Evolutionary conservation across 1,284 basidiomycete species (phyloP).

Genomic region (Volvariella volvacea): DNA sequence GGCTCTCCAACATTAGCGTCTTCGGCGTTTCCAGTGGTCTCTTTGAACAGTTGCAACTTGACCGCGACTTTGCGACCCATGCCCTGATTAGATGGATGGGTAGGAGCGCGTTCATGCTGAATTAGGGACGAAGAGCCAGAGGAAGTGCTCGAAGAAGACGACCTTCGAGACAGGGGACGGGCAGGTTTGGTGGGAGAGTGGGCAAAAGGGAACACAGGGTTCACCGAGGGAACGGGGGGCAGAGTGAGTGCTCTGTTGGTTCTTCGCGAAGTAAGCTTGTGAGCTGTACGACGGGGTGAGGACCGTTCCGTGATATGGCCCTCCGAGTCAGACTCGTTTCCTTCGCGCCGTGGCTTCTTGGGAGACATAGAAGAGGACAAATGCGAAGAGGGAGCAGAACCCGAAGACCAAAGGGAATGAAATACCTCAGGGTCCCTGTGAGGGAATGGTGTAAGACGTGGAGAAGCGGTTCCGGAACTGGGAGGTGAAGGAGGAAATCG

Average conservation of each 20-base stretch:
- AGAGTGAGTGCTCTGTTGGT: conserved; percentile 33
- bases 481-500: conserved; percentile 38
- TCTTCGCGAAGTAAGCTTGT: conserved; percentile 19
- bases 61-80: conserved; percentile 77
- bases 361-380: conserved; percentile 17
- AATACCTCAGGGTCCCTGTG: conserved; percentile 19
- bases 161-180: conserved; percentile 32
- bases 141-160: conserved; percentile 39
- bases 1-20: conserved; percentile 24
- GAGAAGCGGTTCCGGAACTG: conserved; percentile 34
- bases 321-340: conserved; percentile 28
- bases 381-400: conserved; percentile 17
- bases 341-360: conserved; percentile 2
- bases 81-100: conserved; percentile 19
- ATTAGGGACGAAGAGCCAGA: conserved; percentile 20
- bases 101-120: conserved; percentile 10
- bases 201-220: conserved; percentile 9
- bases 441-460: conserved; percentile 22
- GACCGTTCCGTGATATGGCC: conserved; percentile 29
- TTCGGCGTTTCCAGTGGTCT: conserved; percentile 45
- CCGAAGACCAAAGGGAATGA: conserved; percentile 20
- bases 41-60: conserved; percentile 72
- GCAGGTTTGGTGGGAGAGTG: conserved; percentile 21
- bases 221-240: conserved; percentile 22
- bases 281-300: conserved; percentile 15